phyloP scores from a whole-genome alignment of 2,329 filamentous ascomycete species.

The Fusarium sp. region DNA sequence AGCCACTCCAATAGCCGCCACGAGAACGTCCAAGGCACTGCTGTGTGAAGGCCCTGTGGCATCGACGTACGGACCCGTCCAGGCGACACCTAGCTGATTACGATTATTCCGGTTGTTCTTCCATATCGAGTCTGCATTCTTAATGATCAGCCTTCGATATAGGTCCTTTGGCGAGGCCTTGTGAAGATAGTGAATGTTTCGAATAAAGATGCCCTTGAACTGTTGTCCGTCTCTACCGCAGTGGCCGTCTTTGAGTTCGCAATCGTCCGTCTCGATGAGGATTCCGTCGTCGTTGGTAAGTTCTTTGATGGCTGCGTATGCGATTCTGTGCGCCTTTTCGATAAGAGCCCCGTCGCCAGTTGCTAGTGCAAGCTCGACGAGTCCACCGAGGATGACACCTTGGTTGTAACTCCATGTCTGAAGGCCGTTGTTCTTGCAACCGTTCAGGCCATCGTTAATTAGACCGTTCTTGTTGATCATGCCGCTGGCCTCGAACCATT shows the following conservation, averaged over 20 bases:
- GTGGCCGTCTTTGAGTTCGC: constrained; percentile 49
- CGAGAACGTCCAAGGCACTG: constrained; percentile 74
- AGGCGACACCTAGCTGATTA: constrained; percentile 70
- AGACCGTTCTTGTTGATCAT: constrained; percentile 64
- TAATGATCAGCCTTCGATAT: constrained; percentile 67
- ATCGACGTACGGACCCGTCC: constrained; percentile 69
- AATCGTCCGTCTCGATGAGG: constrained; percentile 54
- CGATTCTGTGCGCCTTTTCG: constrained; percentile 59
- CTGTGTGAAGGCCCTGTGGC: constrained; percentile 71
- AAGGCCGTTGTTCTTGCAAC: constrained; percentile 64
- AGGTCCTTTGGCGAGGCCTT: constrained; percentile 59
- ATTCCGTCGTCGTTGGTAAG: constrained; percentile 60
- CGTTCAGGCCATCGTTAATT: constrained; percentile 66
- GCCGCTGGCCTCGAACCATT: constrained; percentile 63
- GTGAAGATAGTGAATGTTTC: constrained; percentile 72
- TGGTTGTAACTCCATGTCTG: constrained; percentile 69
- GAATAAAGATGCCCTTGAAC: constrained; percentile 79
- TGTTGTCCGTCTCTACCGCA: constrained; percentile 66
- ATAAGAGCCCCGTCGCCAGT: constrained; percentile 58
- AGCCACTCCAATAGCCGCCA: constrained; percentile 66
- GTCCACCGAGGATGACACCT: constrained; percentile 66
- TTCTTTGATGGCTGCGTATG: constrained; percentile 62
- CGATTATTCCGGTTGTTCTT: constrained; percentile 62
- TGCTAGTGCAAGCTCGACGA: constrained; percentile 63
- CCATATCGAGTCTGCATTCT: constrained; percentile 77